phyloP scores from a whole-genome alignment of 352 stramenopile species.

The Pythium insidiosum region DNA sequence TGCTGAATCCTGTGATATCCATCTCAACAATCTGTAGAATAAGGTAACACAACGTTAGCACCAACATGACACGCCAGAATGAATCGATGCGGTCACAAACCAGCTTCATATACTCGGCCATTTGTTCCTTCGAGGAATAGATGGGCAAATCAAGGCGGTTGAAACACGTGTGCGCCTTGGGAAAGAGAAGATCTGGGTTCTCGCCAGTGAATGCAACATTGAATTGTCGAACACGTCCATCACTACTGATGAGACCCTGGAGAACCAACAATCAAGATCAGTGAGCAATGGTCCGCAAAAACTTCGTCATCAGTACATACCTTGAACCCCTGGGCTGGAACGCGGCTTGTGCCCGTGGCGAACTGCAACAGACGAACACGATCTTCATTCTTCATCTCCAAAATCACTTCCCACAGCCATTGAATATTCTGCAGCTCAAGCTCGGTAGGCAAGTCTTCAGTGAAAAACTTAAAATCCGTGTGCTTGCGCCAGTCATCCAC shows the following conservation, averaged over 20 bases:
- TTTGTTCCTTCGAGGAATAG: conserved; percentile 58
- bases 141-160: conserved; percentile 75
- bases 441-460: conserved; percentile 50
- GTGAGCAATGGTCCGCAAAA: not conserved
- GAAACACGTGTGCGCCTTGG: conserved; percentile 82
- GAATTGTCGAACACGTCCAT: conserved; percentile 69
- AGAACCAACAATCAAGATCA: not conserved
- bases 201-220: conserved; percentile 62
- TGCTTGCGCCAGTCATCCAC: conserved; percentile 78
- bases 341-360: conserved; percentile 69
- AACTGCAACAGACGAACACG: conserved; percentile 77
- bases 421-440: conserved; percentile 85
- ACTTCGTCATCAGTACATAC: too few species aligned
- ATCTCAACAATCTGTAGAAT: conserved; percentile 90
- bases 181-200: conserved; percentile 61
- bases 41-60: not conserved
- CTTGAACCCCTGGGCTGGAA: conserved; percentile 80
- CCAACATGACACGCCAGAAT: not conserved
- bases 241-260: conserved; percentile 67
- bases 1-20: conserved; percentile 94
- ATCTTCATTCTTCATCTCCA: conserved; percentile 65
- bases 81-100: conserved; percentile 6
- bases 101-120: conserved; percentile 64
- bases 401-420: conserved; percentile 97
- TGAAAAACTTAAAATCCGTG: conserved; percentile 74